Percentiles rank a stretch among this genome's conserved stretches.
These are phyloP conservation scores for Tardiomyces depauwii DNA, from an alignment of 1,139 yeast species.

Conservation along the genomic window DNA sequence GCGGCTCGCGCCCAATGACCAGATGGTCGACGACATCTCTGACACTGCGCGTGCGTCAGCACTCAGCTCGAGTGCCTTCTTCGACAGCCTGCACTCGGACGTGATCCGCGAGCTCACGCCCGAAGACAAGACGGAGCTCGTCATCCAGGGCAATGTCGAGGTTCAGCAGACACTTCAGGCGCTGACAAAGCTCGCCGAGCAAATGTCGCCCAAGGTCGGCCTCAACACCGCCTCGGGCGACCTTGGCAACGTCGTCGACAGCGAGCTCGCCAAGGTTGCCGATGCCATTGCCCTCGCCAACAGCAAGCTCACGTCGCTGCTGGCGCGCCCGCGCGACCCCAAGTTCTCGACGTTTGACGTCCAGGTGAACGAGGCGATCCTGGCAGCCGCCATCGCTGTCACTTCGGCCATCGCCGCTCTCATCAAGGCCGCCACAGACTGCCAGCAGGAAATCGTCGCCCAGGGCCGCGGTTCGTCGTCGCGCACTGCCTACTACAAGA, in stretches of 20 bases:
- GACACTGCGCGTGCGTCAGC: conserved; percentile 47
- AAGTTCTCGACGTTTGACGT: conserved; percentile 47
- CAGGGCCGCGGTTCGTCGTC: conserved; percentile 58
- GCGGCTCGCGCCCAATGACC: conserved; percentile 39
- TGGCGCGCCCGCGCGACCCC: conserved; percentile 41
- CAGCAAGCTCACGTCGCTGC: conserved; percentile 42
- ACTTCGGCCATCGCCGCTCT: conserved; percentile 68
- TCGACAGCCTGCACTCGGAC: conserved; percentile 47
- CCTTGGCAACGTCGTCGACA: conserved; percentile 58
- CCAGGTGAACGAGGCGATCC: conserved; percentile 67
- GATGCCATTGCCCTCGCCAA: conserved; percentile 59
- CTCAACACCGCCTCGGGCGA: conserved; percentile 35
- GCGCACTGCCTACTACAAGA: conserved; percentile 70
- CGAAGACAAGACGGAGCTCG: conserved; percentile 66
- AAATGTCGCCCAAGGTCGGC: conserved; percentile 40
- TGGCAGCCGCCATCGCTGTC: conserved; percentile 71
- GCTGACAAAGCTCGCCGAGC: conserved; percentile 45
- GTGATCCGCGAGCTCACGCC: conserved; percentile 37
- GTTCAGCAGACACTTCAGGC: conserved; percentile 62
- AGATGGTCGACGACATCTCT: conserved; percentile 42
- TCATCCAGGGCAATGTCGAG: conserved; percentile 63
- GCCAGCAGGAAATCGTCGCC: conserved; percentile 74
- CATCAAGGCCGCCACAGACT: conserved; percentile 66
- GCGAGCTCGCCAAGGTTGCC: conserved; percentile 64
- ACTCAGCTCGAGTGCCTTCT: conserved; percentile 49